Conservation (phyloP, 768 basidiomycete species). For the Mycena polygramma region DNA sequence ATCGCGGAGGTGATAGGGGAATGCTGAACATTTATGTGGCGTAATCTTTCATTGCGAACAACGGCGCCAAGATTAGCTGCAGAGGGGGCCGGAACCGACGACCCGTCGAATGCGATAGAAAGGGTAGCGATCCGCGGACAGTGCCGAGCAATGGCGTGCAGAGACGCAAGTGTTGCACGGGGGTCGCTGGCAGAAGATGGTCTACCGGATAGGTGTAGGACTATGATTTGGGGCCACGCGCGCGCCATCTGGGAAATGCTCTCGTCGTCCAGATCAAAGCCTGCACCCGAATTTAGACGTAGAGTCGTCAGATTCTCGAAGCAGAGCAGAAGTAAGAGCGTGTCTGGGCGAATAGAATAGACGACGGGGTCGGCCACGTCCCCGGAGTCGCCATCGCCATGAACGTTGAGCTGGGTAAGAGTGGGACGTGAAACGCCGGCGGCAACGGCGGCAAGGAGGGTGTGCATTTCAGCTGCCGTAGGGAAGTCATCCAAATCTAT, state of each 20-base stretch:
- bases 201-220: neutral
- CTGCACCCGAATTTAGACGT: too few relatives aligned
- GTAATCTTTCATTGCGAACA: neutral
- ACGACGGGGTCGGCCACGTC: neutral
- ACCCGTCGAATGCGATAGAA: neutral
- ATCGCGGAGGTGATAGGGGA: neutral
- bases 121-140: neutral
- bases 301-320: neutral
- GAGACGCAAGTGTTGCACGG: neutral
- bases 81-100: neutral
- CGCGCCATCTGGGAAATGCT: neutral
- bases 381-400: neutral
- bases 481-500: neutral
- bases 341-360: neutral
- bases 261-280: neutral
- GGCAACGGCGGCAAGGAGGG: neutral
- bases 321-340: neutral
- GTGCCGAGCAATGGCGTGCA: neutral
- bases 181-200: neutral
- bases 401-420: neutral
- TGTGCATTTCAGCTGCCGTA: neutral
- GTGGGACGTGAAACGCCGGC: neutral
- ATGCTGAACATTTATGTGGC: neutral
- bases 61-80: neutral
- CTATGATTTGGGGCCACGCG: neutral